These are phyloP conservation scores for Blastomyces parvus DNA, from an alignment of 2,329 filamentous ascomycete species.

Conservation along the genomic window DNA sequence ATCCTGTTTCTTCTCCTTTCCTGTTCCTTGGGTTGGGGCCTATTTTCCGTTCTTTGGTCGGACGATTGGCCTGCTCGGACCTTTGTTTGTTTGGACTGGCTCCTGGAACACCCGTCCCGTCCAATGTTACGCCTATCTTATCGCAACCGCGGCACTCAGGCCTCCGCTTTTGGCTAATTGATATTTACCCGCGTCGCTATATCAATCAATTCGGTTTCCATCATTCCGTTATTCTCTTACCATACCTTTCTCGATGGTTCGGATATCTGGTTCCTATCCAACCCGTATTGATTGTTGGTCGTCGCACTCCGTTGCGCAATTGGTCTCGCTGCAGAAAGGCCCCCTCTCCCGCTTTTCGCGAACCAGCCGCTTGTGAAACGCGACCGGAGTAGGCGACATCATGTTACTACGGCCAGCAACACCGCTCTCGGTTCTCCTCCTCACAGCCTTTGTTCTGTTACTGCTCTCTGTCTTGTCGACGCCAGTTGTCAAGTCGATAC, in stretches of 20 bases:
- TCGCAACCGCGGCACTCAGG: neutral
- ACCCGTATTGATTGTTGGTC: neutral
- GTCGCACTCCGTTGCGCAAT: neutral
- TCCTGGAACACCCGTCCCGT: neutral
- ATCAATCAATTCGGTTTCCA: neutral
- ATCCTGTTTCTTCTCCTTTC: neutral
- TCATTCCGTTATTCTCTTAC: neutral
- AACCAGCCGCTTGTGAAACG: neutral
- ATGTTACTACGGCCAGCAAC: constrained; percentile 86
- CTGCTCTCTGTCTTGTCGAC: constrained; percentile 84
- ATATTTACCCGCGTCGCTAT: neutral
- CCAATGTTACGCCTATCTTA: constrained; percentile 1
- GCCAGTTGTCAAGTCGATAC: constrained; percentile 76
- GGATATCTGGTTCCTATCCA: neutral
- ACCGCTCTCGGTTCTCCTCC: constrained; percentile 74
- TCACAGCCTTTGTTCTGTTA: constrained; percentile 74
- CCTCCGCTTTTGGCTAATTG: constrained; percentile 2
- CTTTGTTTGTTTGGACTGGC: neutral
- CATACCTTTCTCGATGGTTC: neutral
- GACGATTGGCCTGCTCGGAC: neutral
- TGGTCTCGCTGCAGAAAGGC: neutral
- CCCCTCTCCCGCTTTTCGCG: neutral
- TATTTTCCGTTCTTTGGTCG: neutral
- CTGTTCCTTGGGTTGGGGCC: neutral
- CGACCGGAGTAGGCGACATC: constrained; percentile 19